phyloP scores from a whole-genome alignment of 371 early-diverging fungal species.

The Umbelopsis sp. region DNA sequence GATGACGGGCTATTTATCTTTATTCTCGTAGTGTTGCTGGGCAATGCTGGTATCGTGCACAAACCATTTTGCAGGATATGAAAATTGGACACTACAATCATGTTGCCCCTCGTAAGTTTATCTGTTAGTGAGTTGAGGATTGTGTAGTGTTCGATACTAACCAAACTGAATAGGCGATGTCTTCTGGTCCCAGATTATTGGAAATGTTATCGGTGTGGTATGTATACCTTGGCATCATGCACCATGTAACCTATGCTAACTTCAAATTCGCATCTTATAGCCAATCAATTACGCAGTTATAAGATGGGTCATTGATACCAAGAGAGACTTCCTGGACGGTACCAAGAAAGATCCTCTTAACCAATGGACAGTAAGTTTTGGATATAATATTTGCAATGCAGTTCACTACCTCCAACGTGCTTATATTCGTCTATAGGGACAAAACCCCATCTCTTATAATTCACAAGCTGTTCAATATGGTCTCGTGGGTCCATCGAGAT shows the following conservation, averaged over 20 bases:
- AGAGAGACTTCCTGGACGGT: constrained; percentile 37
- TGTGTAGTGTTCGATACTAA: neutral
- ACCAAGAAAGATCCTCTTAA: constrained; percentile 32
- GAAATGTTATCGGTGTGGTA: constrained; percentile 36
- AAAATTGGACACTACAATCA: constrained; percentile 64
- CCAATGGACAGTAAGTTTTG: constrained; percentile 32
- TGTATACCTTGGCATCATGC: neutral
- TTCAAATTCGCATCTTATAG: neutral
- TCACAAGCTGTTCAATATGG: constrained; percentile 43
- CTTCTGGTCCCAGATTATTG: constrained; percentile 37
- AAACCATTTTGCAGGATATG: constrained; percentile 42
- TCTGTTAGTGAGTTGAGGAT: neutral
- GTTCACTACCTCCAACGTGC: neutral
- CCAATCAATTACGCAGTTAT: constrained; percentile 43
- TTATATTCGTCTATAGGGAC: neutral
- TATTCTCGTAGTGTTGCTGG: constrained; percentile 37
- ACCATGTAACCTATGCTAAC: neutral
- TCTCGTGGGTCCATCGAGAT: constrained; percentile 36
- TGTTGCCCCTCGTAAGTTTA: constrained; percentile 39
- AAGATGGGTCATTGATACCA: constrained; percentile 43
- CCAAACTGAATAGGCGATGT: constrained; percentile 21
- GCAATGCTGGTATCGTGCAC: constrained; percentile 45
- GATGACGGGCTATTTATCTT: neutral
- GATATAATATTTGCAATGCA: neutral
- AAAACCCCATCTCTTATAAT: constrained; percentile 35